Conservation (phyloP, 768 basidiomycete species). For the Inosperma sp. region DNA sequence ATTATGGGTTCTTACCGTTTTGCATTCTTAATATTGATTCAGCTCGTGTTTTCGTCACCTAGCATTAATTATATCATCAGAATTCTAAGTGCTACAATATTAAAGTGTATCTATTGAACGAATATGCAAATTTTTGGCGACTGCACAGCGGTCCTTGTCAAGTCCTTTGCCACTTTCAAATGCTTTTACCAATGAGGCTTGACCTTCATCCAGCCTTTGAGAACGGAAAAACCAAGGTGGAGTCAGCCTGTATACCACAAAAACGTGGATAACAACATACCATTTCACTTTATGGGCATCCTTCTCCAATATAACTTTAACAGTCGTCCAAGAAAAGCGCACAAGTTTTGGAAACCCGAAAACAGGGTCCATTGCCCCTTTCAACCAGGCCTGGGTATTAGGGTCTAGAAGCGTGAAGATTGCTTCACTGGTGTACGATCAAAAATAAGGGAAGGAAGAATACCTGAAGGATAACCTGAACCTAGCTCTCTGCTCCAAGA, state of each 20-base stretch:
- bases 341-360: slow-evolving; percentile 91
- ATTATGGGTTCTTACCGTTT: background rate
- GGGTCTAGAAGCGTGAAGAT: slow-evolving; percentile 58
- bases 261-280: slow-evolving; percentile 34
- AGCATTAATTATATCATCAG: background rate
- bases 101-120: slow-evolving; percentile 65
- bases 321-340: slow-evolving; percentile 94
- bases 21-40: background rate
- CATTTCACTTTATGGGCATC: slow-evolving; percentile 76
- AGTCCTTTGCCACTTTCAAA: slow-evolving; percentile 65
- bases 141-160: slow-evolving; percentile 69
- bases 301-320: slow-evolving; percentile 80
- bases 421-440: background rate
- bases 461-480: slow-evolving; percentile 90
- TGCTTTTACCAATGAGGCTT: slow-evolving; percentile 68
- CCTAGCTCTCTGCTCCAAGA: slow-evolving; percentile 47
- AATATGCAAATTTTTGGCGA: slow-evolving; percentile 72
- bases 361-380: slow-evolving; percentile 68
- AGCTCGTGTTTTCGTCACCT: too few species aligned
- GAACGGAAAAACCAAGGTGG: background rate
- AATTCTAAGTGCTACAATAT: slow-evolving; percentile 15
- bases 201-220: slow-evolving; percentile 78
- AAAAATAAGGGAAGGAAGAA: background rate
- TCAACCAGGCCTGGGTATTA: slow-evolving; percentile 86
- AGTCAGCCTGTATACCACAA: background rate